Conservation (phyloP, 2,329 filamentous ascomycete species). For the Fusarium metavorans region DNA sequence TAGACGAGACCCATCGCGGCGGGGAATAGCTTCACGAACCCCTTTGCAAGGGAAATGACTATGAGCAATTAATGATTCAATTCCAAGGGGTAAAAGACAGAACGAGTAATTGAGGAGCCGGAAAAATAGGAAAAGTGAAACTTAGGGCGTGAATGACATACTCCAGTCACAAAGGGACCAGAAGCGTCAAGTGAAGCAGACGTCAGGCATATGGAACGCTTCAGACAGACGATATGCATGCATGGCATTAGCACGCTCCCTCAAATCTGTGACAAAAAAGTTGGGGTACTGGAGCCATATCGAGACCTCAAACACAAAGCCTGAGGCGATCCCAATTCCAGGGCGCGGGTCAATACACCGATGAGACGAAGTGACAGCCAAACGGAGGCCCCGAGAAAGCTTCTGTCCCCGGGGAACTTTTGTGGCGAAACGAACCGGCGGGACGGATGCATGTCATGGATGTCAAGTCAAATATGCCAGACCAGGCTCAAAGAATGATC, state of each 20-base stretch:
- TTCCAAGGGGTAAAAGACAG: neutral
- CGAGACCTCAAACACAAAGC: neutral
- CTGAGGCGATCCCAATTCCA: conserved; percentile 1
- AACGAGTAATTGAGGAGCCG: neutral
- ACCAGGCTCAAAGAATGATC: neutral
- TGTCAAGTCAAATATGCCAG: neutral
- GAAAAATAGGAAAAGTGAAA: neutral
- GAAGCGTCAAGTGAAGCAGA: neutral
- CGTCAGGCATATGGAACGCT: neutral
- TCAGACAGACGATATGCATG: neutral
- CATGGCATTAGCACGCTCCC: neutral
- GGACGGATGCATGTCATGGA: neutral
- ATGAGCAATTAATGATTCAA: neutral
- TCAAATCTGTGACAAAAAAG: neutral
- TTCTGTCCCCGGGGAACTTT: neutral
- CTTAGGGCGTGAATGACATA: neutral
- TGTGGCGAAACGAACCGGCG: conserved; percentile 4
- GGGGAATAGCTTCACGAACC: neutral
- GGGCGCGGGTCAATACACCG: neutral
- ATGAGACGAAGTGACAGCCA: neutral
- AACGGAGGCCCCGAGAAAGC: conserved; percentile 3
- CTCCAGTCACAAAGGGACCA: neutral
- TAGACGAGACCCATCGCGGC: neutral
- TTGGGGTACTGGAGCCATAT: neutral
- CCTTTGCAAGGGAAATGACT: neutral